A percentile compares a stretch with the other conserved stretches of the same genome.
Conservation (phyloP, 2,329 filamentous ascomycete species). For the Gaeumannomyces tritici region DNA sequence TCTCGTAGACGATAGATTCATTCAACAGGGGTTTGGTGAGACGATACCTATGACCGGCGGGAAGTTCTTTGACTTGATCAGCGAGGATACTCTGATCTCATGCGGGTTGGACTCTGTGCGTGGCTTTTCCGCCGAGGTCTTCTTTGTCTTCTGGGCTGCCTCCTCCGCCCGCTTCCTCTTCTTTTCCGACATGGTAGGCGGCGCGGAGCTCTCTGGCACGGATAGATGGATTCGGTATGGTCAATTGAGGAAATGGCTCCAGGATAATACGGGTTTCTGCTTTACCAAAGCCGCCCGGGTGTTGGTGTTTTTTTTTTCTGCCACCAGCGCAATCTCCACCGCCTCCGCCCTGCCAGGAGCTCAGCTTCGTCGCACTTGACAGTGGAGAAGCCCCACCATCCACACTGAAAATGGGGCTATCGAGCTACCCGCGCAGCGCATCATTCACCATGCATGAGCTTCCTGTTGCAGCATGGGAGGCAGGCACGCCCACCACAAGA, state of each 20-base stretch:
- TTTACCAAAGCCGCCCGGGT: not conserved
- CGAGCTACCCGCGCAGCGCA: not conserved
- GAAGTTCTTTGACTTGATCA: constrained; percentile 33
- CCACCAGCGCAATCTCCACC: not conserved
- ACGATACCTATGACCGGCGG: constrained; percentile 31
- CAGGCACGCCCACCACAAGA: too few species aligned
- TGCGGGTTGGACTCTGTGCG: constrained; percentile 19
- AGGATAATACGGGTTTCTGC: not conserved
- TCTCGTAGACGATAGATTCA: not conserved
- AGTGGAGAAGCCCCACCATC: not conserved
- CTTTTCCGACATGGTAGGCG: constrained; percentile 17
- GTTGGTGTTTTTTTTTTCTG: not conserved
- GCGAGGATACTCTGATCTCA: constrained; percentile 34
- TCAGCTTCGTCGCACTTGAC: not conserved
- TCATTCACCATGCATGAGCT: not conserved
- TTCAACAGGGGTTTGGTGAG: not conserved
- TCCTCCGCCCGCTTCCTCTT: constrained; percentile 45
- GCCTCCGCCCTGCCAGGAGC: not conserved
- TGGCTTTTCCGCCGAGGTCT: constrained; percentile 34
- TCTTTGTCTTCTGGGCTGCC: constrained; percentile 33
- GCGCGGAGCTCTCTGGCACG: not conserved
- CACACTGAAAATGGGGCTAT: not conserved
- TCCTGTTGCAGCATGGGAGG: not conserved
- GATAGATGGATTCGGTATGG: too few species aligned
- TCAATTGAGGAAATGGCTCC: not conserved